Evolutionary conservation across 2,329 filamentous ascomycete species (phyloP).

Genomic region (Fusarium kyushuense): DNA sequence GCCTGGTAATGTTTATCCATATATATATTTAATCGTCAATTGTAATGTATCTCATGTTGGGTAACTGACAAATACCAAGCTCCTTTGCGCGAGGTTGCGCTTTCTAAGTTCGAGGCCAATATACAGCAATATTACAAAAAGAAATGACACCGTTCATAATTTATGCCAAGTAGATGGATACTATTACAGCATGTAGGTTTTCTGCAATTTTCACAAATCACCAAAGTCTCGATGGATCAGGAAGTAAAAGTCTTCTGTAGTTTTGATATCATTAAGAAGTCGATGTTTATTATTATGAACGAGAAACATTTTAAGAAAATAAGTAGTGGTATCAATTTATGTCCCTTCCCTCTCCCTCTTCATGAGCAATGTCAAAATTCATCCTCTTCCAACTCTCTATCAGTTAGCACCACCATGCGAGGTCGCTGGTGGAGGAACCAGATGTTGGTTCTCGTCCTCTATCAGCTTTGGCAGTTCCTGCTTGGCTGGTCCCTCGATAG

Average conservation of each 20-base stretch:
- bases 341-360: slow-evolving; percentile 5
- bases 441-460: slow-evolving; percentile 24
- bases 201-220: neutral
- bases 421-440: slow-evolving; percentile 22
- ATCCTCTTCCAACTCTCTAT: neutral
- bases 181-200: too few species aligned
- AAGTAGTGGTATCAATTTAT: slow-evolving; percentile 27
- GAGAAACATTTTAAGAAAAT: slow-evolving; percentile 1
- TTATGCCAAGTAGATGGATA: too few species aligned
- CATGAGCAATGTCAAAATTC: neutral
- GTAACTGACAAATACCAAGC: neutral
- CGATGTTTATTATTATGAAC: slow-evolving; percentile 9
- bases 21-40: neutral
- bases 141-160: too few species aligned
- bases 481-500: slow-evolving; percentile 14
- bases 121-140: neutral
- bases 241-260: neutral
- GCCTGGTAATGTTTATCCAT: neutral
- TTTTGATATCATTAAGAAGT: neutral
- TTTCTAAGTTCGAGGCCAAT: neutral
- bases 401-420: slow-evolving; percentile 17
- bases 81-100: neutral
- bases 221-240: neutral
- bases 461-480: slow-evolving; percentile 19
- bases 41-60: neutral